Evolutionary conservation across 768 basidiomycete species (phyloP), one percentile per base, ranked within the genome.

Genomic region (Scleroderma bovista): DNA sequence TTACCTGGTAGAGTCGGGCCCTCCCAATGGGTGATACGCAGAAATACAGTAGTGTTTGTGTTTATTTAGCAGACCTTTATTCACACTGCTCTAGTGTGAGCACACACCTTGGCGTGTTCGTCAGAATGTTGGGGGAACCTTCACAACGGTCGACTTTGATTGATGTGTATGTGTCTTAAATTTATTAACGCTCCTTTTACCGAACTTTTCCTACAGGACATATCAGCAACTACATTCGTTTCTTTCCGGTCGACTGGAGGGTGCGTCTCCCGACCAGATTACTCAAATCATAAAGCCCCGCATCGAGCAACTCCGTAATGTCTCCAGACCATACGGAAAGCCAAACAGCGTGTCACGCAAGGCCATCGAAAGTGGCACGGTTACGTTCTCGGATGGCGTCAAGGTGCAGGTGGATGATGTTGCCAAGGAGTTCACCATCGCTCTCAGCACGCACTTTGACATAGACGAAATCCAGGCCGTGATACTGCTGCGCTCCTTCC

Each of bases 381-480:
- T 91, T 49, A 79, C 75, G 2, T 70, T 94, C n/a, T 67, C 75
- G 12, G 86, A 89, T 60, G 84, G 81, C 5, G 75, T 83, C 19
- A 70, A 70, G 26, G 55, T 87, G 20, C 74, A 74, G 51, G 75
- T 91, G 33, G 85, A 86, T 54, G 77, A 83, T 34, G 77, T 76
- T 33, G 81, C 86, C 69, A 85, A 86, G 62, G 79, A 84, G 48
- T 80, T 81, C 55, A 75, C 85, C 44, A 70, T 78, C 52, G 81
- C 85, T 43, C 78, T 96, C 57, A 89, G 91, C 68, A 64, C 74
- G 38, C 75, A 75, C 51, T 84, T 91, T 63, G 72, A 79, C 24
- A 81, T 95, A 20, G 90, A 94, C 68, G 81, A 94, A 59, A 72
- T 92, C 2, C 81, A 86, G n/a, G 83, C 90, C 0, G 74, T 87